Percentiles rank a stretch among this genome's conserved stretches.
phyloP scores from a whole-genome alignment of 169 alveolate genomes.

The Theileria annulata region DNA sequence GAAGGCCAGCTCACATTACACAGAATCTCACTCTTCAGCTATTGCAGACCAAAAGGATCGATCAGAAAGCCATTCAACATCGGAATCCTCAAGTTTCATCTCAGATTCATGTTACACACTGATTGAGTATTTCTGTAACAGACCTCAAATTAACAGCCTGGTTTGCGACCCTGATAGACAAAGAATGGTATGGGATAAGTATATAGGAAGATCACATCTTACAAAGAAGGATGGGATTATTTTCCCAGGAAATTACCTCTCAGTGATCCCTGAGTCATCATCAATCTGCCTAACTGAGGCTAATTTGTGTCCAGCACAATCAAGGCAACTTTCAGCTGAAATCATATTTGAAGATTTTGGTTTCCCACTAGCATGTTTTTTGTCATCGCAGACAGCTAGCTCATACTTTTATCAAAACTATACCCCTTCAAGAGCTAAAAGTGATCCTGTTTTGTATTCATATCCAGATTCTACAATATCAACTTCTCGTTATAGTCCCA shows the following conservation, averaged over 20 bases:
- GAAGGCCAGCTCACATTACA: constrained; percentile 57
- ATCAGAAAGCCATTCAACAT: background rate
- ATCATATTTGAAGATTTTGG: constrained; percentile 80
- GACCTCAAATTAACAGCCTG: constrained; percentile 78
- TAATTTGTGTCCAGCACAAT: constrained; percentile 78
- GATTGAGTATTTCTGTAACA: constrained; percentile 80
- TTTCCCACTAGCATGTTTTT: constrained; percentile 66
- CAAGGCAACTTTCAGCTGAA: constrained; percentile 82
- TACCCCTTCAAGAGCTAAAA: background rate
- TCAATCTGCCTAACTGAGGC: constrained; percentile 81
- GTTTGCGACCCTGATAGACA: constrained; percentile 79
- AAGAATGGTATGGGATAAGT: constrained; percentile 79
- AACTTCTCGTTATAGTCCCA: background rate
- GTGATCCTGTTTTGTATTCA: constrained; percentile 13
- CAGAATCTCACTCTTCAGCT: constrained; percentile 9
- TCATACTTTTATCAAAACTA: constrained; percentile 58
- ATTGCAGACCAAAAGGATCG: background rate
- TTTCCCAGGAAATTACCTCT: constrained; percentile 35
- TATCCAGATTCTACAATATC: background rate
- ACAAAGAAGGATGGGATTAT: constrained; percentile 20
- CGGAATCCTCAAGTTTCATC: constrained; percentile 44
- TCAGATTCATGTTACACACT: constrained; percentile 78
- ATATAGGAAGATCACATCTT: constrained; percentile 64
- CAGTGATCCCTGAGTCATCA: constrained; percentile 49
- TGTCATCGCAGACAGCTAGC: constrained; percentile 80